Evolutionary conservation across 495 filamentous ascomycete genomes (phyloP).

Genomic region (Penicillium coprophilum): DNA sequence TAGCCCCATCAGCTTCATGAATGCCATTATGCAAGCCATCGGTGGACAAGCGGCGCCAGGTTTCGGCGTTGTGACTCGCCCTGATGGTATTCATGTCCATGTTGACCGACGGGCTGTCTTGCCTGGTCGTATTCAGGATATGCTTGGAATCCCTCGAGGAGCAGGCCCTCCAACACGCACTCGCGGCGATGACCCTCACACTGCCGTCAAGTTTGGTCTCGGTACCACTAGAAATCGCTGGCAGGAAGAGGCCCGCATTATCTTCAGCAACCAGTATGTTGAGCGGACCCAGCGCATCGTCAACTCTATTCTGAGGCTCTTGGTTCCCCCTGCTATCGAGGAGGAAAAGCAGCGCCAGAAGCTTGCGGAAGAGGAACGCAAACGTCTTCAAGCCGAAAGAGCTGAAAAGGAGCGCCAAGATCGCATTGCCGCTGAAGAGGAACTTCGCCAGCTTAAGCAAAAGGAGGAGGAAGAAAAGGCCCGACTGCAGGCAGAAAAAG

Average conservation of each 20-base stretch:
- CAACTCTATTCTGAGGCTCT: conserved; percentile 66
- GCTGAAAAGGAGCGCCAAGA: conserved; percentile 52
- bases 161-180: conserved; percentile 43
- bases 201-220: conserved; percentile 69
- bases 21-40: conserved; percentile 60
- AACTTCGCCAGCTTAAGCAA: conserved; percentile 55
- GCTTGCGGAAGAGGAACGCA: conserved; percentile 48
- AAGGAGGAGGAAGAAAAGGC: conserved; percentile 67
- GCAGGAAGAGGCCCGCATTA: conserved; percentile 85
- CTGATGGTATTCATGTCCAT: conserved; percentile 59
- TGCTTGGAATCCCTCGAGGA: conserved; percentile 53
- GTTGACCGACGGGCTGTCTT: conserved; percentile 50
- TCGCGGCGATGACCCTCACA: conserved; percentile 56
- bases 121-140: conserved; percentile 56
- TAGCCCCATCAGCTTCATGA: conserved; percentile 62
- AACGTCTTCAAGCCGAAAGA: conserved; percentile 47
- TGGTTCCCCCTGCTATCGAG: conserved; percentile 83
- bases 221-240: conserved; percentile 71
- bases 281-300: conserved; percentile 74
- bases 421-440: conserved; percentile 59
- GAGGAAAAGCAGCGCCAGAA: conserved; percentile 65
- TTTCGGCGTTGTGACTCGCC: conserved; percentile 55
- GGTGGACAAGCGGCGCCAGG: conserved; percentile 49
- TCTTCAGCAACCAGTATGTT: conserved; percentile 66
- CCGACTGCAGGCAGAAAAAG: conserved; percentile 43